Conservation (phyloP, 148 eudicot genomes). For the Tetragonia tetragonoides region DNA sequence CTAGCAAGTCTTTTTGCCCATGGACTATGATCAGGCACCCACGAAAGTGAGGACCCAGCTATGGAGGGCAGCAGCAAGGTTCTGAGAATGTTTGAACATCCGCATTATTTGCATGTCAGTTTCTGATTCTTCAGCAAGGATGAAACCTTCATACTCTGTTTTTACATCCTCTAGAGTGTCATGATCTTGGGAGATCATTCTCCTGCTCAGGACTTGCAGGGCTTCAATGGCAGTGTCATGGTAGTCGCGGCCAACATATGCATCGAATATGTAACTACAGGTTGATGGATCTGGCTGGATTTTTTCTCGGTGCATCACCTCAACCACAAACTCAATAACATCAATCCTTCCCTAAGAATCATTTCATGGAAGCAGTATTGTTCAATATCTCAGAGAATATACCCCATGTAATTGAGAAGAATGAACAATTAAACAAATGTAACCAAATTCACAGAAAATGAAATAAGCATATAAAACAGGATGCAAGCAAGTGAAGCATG, state of each 20-base stretch:
- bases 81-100: conserved; percentile 32
- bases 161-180: conserved; percentile 37
- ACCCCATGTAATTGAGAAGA: not conserved
- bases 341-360: conserved; percentile 62
- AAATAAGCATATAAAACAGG: not conserved
- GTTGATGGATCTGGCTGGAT: conserved; percentile 74
- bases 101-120: conserved; percentile 51
- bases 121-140: conserved; percentile 53
- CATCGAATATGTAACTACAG: conserved; percentile 55
- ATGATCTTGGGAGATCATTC: conserved; percentile 69
- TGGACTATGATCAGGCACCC: conserved; percentile 57
- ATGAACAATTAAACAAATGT: not conserved
- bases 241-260: conserved; percentile 48
- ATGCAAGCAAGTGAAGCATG: not conserved
- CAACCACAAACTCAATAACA: conserved; percentile 56
- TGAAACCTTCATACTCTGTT: conserved; percentile 39
- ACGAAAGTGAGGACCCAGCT: conserved; percentile 53
- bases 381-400: not conserved
- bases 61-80: conserved; percentile 50
- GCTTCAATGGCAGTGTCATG: conserved; percentile 75
- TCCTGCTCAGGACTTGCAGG: conserved; percentile 72
- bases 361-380: conserved; percentile 1
- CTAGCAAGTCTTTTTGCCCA: conserved; percentile 67
- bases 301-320: conserved; percentile 54
- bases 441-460: not conserved